phyloP scores from a whole-genome alignment of 352 stramenopile species.

The Pilasporangium apinafurcum region DNA sequence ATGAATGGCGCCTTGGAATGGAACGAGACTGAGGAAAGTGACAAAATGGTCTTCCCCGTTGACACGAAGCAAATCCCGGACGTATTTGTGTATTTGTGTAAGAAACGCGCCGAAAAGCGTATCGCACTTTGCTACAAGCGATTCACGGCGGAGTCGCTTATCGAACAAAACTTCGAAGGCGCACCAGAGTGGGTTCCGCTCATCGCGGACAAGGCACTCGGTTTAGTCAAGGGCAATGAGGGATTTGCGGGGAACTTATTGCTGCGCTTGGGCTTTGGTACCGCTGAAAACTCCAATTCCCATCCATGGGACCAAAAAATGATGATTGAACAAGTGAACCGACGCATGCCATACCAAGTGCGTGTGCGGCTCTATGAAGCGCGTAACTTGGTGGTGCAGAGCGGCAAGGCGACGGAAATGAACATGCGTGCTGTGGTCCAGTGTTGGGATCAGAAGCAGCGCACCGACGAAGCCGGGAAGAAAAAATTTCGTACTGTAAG shows the following conservation, averaged over 20 bases:
- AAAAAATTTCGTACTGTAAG: slow-evolving; percentile 18
- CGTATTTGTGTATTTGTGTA: slow-evolving; percentile 75
- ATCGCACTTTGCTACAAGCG: slow-evolving; percentile 69
- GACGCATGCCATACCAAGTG: slow-evolving; percentile 64
- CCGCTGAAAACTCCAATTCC: slow-evolving; percentile 33
- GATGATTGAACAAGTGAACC: slow-evolving; percentile 53
- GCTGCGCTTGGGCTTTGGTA: slow-evolving; percentile 61
- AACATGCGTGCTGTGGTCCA: slow-evolving; percentile 52
- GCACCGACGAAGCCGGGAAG: slow-evolving; percentile 12
- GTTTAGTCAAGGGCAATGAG: slow-evolving; percentile 31
- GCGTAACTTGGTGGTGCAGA: slow-evolving; percentile 17
- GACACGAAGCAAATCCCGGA: slow-evolving; percentile 67
- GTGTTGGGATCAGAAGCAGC: slow-evolving; percentile 42
- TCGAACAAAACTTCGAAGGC: slow-evolving; percentile 29
- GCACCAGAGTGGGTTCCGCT: slow-evolving; percentile 58
- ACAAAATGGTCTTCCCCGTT: slow-evolving; percentile 54
- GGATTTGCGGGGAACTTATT: slow-evolving; percentile 66
- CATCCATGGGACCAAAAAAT: slow-evolving; percentile 49
- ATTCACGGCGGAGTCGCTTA: slow-evolving; percentile 56
- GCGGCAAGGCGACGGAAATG: slow-evolving; percentile 4
- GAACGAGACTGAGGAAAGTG: slow-evolving; percentile 70
- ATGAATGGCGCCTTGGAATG: slow-evolving; percentile 67
- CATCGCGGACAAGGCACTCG: slow-evolving; percentile 51
- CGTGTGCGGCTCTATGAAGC: slow-evolving; percentile 61
- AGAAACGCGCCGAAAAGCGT: slow-evolving; percentile 51